phyloP scores from a whole-genome alignment of 176 grass and related monocot species.

The barley (Hordeum vulgare) region MorexV3_pseudomolecules_assembly NC_058524.1:422479668-422480167 shows the following conservation, averaged over 20 bases:
- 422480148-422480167: slow-evolving; percentile 68
- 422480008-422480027: slow-evolving; percentile 79
- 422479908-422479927: slow-evolving; percentile 56
- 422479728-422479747: slow-evolving; percentile 75
- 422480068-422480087: slow-evolving; percentile 33
- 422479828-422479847: slow-evolving; percentile 59
- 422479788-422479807: slow-evolving; percentile 43
- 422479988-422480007: slow-evolving; percentile 66
- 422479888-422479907: slow-evolving; percentile 49
- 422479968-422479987: slow-evolving; percentile 80
- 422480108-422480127: slow-evolving; percentile 46
- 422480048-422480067: slow-evolving; percentile 39
- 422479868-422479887: slow-evolving; percentile 55
- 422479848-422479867: slow-evolving; percentile 48
- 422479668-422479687: slow-evolving; percentile 27
- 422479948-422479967: slow-evolving; percentile 60
- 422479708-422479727: slow-evolving; percentile 61
- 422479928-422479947: slow-evolving; percentile 47
- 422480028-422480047: slow-evolving; percentile 91
- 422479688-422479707: slow-evolving; percentile 46
- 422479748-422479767: slow-evolving; percentile 49
- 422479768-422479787: slow-evolving; percentile 50
- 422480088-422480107: slow-evolving; percentile 15
- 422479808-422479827: slow-evolving; percentile 63
- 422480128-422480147: slow-evolving; percentile 82